These are phyloP conservation scores for Komagataella mondaviorum DNA, from an alignment of 805 yeast genomes.

Conservation along the genomic window DNA sequence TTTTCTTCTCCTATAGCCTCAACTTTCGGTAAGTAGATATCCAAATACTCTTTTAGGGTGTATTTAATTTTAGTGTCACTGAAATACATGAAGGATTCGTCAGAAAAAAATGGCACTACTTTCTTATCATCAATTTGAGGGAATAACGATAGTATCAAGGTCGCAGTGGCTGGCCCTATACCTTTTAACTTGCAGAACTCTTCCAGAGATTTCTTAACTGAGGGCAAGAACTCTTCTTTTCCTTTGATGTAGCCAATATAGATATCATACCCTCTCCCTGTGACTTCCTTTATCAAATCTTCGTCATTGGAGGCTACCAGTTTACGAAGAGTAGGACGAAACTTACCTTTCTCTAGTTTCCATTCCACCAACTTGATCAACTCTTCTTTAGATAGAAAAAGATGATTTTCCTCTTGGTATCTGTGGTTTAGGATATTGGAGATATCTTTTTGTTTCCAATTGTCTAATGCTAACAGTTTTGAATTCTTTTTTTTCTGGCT, in stretches of 20 bases:
- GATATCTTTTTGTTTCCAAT: neutral
- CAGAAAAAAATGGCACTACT: slow-evolving; percentile 29
- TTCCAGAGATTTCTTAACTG: slow-evolving; percentile 15
- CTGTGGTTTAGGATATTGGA: neutral
- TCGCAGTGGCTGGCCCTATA: slow-evolving; percentile 38
- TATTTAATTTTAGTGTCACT: slow-evolving; percentile 25
- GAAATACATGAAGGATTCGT: slow-evolving; percentile 27
- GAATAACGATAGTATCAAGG: slow-evolving; percentile 24
- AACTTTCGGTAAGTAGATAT: slow-evolving; percentile 16
- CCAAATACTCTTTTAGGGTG: slow-evolving; percentile 25
- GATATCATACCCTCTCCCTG: slow-evolving; percentile 16
- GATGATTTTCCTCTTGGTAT: neutral
- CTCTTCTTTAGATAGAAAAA: slow-evolving; percentile 22
- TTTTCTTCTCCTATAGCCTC: neutral
- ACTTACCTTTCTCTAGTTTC: slow-evolving; percentile 31
- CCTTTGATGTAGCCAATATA: slow-evolving; percentile 3
- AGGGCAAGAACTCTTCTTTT: slow-evolving; percentile 7
- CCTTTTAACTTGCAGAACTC: slow-evolving; percentile 24
- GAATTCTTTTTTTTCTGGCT: neutral
- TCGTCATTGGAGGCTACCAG: slow-evolving; percentile 23
- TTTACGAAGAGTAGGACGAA: slow-evolving; percentile 28
- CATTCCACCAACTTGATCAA: slow-evolving; percentile 30
- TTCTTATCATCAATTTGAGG: slow-evolving; percentile 7
- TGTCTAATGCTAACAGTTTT: neutral
- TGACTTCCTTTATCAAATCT: slow-evolving; percentile 14